Base-by-base conservation (phyloP, 345 rosid genomes). In the Eucalyptus cloeziana region DNA sequence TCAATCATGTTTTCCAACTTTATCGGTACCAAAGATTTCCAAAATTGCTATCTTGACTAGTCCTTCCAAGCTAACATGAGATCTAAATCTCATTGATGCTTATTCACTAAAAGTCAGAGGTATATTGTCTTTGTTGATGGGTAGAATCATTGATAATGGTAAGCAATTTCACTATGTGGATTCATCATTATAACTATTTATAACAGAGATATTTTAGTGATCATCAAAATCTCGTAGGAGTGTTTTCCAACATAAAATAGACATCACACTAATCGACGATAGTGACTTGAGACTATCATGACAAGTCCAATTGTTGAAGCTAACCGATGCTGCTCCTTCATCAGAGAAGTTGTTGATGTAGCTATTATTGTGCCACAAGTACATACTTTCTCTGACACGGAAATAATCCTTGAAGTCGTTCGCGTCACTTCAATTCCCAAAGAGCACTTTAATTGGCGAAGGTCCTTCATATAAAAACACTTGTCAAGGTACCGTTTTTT, bases 171-270 rank as follows among this genome's bases (percentile, higher is more conserved):
- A 3, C 12, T 22, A 2, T 22, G 27, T 22, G 25, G 5, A 54
- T 54, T 21, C 62, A 24, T 24, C 62, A 22, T 56, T 9, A 4
- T 56, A 56, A 56, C 30, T 24, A 24, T 24, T 56, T 0, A 0
- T 22, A 56, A 9, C 0, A 22, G 1, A 56, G 3, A 56, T 56
- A 4, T 27, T 56, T 56, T 56, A 24, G 0, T 56, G 0, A 56
- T 24, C 30, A 56, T 56, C 13, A 52, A 56, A 56, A 56, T 56
- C 30, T 56, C 30, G 24, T 9, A 56, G 30, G 62, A 4, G 27
- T 56, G 62, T 22, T 9, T 56, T 24, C 60, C 62, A 56, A 22
- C 62, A 24, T 64, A 5, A n/a, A 52, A 24, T 56, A 56, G 3
- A 56, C 27, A 24, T 56, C 62, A 22, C 27, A 24, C 6, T 56